Conservation (phyloP, 2,329 filamentous ascomycete species). For the Calonectria henricotiae region DNA sequence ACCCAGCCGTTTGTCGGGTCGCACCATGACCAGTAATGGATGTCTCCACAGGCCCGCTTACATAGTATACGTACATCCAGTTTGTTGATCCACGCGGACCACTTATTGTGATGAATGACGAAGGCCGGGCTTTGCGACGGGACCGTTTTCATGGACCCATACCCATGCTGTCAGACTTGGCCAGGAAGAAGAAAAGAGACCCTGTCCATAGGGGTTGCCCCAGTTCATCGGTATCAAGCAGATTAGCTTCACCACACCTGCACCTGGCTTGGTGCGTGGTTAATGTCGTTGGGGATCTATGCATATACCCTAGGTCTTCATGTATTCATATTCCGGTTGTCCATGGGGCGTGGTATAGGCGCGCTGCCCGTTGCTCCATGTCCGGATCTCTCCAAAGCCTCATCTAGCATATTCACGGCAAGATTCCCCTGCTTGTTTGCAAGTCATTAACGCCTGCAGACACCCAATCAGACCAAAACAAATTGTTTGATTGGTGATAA, state of each 20-base stretch:
- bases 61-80: slow-evolving; percentile 4
- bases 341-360: neutral
- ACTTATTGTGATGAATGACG: slow-evolving; percentile 10
- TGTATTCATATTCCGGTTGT: slow-evolving; percentile 18
- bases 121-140: neutral
- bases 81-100: slow-evolving; percentile 26
- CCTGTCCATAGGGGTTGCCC: slow-evolving; percentile 13
- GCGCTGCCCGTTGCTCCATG: neutral
- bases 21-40: slow-evolving; percentile 26
- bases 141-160: slow-evolving; percentile 9
- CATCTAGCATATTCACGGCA: neutral
- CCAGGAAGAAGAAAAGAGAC: slow-evolving; percentile 18
- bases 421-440: slow-evolving; percentile 26
- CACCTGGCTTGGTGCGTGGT: slow-evolving; percentile 14
- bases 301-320: slow-evolving; percentile 13
- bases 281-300: slow-evolving; percentile 13
- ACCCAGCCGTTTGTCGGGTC: slow-evolving; percentile 22
- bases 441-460: slow-evolving; percentile 9
- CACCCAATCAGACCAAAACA: slow-evolving; percentile 6
- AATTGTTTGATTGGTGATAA: slow-evolving; percentile 5
- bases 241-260: slow-evolving; percentile 25
- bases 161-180: slow-evolving; percentile 22
- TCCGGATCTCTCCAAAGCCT: slow-evolving; percentile 7
- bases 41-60: slow-evolving; percentile 22
- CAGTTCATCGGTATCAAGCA: slow-evolving; percentile 34